Conservation (phyloP, 805 yeast genomes). For the Lipomyces spencermartinsiae region DNA sequence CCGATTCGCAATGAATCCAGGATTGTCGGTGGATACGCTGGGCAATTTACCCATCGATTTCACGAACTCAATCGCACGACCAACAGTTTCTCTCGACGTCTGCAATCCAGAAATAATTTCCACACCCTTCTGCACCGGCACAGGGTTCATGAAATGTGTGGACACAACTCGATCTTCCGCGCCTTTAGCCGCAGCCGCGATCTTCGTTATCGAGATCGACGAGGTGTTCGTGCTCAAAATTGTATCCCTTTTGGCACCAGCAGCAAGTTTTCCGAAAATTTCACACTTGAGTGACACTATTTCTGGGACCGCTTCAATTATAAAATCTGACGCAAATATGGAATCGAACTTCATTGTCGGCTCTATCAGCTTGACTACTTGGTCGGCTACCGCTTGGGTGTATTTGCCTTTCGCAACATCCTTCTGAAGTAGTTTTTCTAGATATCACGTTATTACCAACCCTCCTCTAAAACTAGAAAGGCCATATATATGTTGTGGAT, state of each 20-base stretch:
- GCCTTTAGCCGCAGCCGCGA: conserved; percentile 53
- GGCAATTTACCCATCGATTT: conserved; percentile 48
- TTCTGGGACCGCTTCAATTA: conserved; percentile 55
- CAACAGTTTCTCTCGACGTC: conserved; percentile 48
- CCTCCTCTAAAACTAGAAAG: neutral
- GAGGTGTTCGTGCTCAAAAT: conserved; percentile 53
- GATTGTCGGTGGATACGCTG: conserved; percentile 49
- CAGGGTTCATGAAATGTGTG: conserved; percentile 55
- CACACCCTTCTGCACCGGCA: conserved; percentile 54
- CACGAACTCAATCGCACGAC: conserved; percentile 45
- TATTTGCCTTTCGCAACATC: conserved; percentile 49
- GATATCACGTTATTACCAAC: neutral
- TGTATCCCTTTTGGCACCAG: conserved; percentile 42
- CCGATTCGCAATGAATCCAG: conserved; percentile 55
- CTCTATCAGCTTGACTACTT: conserved; percentile 42
- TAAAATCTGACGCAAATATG: conserved; percentile 47
- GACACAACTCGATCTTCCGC: conserved; percentile 52
- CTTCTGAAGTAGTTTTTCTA: conserved; percentile 48
- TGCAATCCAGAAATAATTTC: conserved; percentile 53
- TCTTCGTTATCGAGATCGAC: conserved; percentile 52
- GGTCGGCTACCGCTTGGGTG: conserved; percentile 44
- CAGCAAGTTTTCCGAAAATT: conserved; percentile 48
- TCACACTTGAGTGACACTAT: conserved; percentile 46
- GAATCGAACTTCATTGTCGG: conserved; percentile 40
- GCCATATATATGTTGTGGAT: neutral